These are phyloP conservation scores for Hortaea werneckii DNA, from an alignment of 2,329 filamentous ascomycete genomes.

Conservation along the genomic window DNA sequence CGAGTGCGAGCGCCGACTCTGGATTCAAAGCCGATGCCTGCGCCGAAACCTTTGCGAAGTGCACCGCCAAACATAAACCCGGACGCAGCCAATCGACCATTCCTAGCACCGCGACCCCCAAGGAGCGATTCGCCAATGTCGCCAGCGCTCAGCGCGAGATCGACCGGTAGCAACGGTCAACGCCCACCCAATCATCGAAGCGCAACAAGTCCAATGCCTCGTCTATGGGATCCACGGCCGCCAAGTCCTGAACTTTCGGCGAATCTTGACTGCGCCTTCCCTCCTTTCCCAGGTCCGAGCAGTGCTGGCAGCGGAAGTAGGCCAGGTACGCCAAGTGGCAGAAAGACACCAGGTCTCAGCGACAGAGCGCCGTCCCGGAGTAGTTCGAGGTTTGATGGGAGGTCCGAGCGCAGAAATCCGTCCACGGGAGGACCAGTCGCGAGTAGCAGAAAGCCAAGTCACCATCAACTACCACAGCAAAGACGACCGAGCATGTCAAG, in stretches of 20 bases:
- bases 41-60: slow-evolving; percentile 10
- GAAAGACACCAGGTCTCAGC: slow-evolving; percentile 15
- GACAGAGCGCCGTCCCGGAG: slow-evolving; percentile 17
- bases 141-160: slow-evolving; percentile 23
- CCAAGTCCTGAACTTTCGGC: slow-evolving; percentile 33
- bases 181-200: slow-evolving; percentile 16
- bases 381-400: slow-evolving; percentile 12
- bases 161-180: slow-evolving; percentile 13
- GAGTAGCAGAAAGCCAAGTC: slow-evolving; percentile 17
- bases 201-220: slow-evolving; percentile 21
- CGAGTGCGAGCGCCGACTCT: slow-evolving; percentile 7
- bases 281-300: slow-evolving; percentile 37
- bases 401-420: slow-evolving; percentile 36
- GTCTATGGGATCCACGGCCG: slow-evolving; percentile 21
- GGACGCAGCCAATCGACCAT: slow-evolving; percentile 21
- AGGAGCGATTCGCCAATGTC: slow-evolving; percentile 44
- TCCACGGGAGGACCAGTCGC: slow-evolving; percentile 16
- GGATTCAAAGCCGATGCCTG: slow-evolving; percentile 22
- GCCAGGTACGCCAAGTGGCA: slow-evolving; percentile 13
- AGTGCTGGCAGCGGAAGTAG: slow-evolving; percentile 13
- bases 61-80: slow-evolving; percentile 21
- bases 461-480: slow-evolving; percentile 31
- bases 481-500: slow-evolving; percentile 10
- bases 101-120: slow-evolving; percentile 29
- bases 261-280: slow-evolving; percentile 43